Evolutionary conservation across 352 stramenopile genomes (phyloP), one percentile per base, ranked within the genome.

Genomic region (Phytopythium delawarense): DNA sequence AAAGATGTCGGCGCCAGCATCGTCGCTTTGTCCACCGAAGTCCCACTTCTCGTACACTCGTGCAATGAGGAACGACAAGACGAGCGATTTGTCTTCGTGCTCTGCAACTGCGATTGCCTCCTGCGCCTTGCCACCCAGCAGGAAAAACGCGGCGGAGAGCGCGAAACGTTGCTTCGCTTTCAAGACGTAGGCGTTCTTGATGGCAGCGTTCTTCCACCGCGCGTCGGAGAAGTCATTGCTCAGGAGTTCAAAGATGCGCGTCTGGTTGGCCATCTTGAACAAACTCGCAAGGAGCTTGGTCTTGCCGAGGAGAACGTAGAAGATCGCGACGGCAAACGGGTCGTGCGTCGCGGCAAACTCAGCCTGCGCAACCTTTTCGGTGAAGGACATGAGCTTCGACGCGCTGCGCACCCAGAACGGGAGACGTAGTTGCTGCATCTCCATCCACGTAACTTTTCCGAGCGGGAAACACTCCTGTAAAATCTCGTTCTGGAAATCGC

Each of bases 121-220:
- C 44, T 85, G 81, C 23, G 91, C 62, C 57, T 92, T 92, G 16
- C 81, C 75, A 16, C 84, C 86, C 4, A 96, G 74, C 23, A 96
- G 35, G 56, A 96, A 96, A 50, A 96, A 96, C 1, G 87, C 77
- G 2, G 87, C 86, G 0, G 86, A 91, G 12, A 96, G 66, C 52
- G 81, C 74, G 46, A 89, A 94, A 16, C 85, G 84, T 23, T 91
- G 82, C 62, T 97, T 96, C 18, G 79, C 79, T 61, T 96, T 94
- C 20, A 97, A 64, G 37, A 94, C 87, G 60, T 91, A 96, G 0
- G 89, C 89, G 51, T 97, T 97, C 67, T 97, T 97, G n/a, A 96
- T 84, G 16, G 89, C 88, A 12, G 86, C 87, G 50, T 88, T 93
- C 53, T 89, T 87, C 89, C 88, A 96, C 39, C 86, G 80, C 32